Percentiles rank a stretch among this genome's conserved stretches.
Evolutionary conservation across 345 rosid genomes (phyloP).

Genomic region (Salix brachista): DNA sequence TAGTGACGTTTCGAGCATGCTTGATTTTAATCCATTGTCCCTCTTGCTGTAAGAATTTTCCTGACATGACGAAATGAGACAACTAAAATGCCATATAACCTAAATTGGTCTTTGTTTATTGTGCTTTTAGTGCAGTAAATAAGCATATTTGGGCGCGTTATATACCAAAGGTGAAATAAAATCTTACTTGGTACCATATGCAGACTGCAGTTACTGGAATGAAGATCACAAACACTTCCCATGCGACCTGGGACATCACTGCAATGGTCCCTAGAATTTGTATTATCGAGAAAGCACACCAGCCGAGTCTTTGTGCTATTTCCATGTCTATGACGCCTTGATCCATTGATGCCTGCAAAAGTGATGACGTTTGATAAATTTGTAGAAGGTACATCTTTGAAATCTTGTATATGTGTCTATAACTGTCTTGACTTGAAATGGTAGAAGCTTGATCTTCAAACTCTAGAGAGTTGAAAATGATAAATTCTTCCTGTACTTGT

Average conservation of each 20-base stretch:
- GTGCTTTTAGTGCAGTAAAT: neutral
- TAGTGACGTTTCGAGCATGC: neutral
- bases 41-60: neutral
- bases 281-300: constrained; percentile 91
- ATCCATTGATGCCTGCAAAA: constrained; percentile 75
- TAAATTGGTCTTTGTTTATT: neutral
- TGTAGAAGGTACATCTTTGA: no score
- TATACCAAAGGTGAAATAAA: neutral
- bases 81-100: neutral
- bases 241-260: constrained; percentile 93
- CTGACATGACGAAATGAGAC: neutral
- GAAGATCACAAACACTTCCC: constrained; percentile 93
- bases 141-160: neutral
- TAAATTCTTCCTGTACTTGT: neutral
- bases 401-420: neutral
- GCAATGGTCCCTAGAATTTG: constrained; percentile 75
- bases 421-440: neutral
- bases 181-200: constrained; percentile 85
- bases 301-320: constrained; percentile 67
- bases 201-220: constrained; percentile 95
- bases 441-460: neutral
- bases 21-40: neutral
- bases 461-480: neutral
- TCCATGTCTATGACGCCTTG: constrained; percentile 91
- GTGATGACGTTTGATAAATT: neutral